These are phyloP conservation scores for Rubia occidens DNA, from an alignment of 305 asterid species.

Conservation along the genomic window DNA sequence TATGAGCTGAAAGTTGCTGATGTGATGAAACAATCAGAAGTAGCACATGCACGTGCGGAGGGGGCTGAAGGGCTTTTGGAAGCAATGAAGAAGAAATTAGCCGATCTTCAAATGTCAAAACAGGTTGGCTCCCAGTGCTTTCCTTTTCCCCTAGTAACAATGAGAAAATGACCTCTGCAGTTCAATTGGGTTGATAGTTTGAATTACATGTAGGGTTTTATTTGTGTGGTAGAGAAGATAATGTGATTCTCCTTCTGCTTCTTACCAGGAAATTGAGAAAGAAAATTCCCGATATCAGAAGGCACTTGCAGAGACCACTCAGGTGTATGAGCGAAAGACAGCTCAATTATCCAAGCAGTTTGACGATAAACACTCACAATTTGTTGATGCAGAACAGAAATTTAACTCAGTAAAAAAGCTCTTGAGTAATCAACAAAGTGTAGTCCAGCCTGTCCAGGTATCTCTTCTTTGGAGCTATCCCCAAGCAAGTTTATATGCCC, in stretches of 20 bases:
- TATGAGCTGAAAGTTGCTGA: slow-evolving; percentile 70
- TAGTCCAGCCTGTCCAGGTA: slow-evolving; percentile 60
- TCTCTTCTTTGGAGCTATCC: slow-evolving; percentile 5
- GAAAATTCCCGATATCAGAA: slow-evolving; percentile 46
- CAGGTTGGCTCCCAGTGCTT: slow-evolving; percentile 37
- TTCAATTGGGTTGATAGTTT: not conserved
- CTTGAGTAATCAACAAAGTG: slow-evolving; percentile 34
- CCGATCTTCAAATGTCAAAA: slow-evolving; percentile 37
- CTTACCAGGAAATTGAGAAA: slow-evolving; percentile 42
- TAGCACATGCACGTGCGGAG: slow-evolving; percentile 25
- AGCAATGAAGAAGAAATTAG: slow-evolving; percentile 41
- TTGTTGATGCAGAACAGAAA: slow-evolving; percentile 42
- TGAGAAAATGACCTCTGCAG: not conserved
- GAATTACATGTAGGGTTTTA: not conserved
- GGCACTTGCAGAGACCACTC: slow-evolving; percentile 61
- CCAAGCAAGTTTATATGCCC: slow-evolving; percentile 1
- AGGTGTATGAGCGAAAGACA: slow-evolving; percentile 65
- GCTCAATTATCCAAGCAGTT: slow-evolving; percentile 43
- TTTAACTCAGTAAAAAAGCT: slow-evolving; percentile 31
- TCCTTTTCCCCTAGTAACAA: not conserved
- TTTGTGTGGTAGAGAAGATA: slow-evolving; percentile 12
- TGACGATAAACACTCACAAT: slow-evolving; percentile 38
- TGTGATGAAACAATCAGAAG: slow-evolving; percentile 53
- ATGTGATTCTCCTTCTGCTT: slow-evolving; percentile 18
- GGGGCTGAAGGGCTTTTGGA: slow-evolving; percentile 47